Evolutionary conservation across 2,329 filamentous ascomycete species (phyloP).

Genomic region (Boeremia exigua): DNA sequence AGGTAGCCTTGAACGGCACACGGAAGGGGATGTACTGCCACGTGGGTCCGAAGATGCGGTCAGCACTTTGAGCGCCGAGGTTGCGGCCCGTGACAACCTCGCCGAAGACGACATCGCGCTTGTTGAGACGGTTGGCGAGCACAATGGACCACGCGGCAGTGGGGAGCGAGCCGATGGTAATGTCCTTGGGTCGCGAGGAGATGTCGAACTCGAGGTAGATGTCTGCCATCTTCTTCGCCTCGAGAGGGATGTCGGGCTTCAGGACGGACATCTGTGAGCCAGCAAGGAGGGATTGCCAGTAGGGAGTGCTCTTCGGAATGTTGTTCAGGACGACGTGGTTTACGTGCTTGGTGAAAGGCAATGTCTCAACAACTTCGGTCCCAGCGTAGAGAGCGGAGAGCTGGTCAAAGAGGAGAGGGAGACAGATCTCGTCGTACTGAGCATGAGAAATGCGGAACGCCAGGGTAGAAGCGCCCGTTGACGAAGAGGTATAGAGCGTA

Average conservation of each 20-base stretch:
- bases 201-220: conserved; percentile 46
- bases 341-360: conserved; percentile 57
- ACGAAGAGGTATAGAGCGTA: conserved; percentile 63
- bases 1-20: conserved; percentile 59
- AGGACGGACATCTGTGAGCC: conserved; percentile 59
- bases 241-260: conserved; percentile 40
- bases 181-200: conserved; percentile 56
- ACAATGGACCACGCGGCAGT: conserved; percentile 71
- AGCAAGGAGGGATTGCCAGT: conserved; percentile 66
- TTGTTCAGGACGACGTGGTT: conserved; percentile 48
- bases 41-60: conserved; percentile 67
- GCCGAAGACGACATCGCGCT: conserved; percentile 68
- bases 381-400: conserved; percentile 62
- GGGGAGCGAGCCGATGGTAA: conserved; percentile 69
- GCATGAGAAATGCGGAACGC: conserved; percentile 70
- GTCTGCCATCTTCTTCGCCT: conserved; percentile 35
- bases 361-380: conserved; percentile 28
- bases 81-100: conserved; percentile 71
- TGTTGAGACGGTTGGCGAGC: conserved; percentile 61
- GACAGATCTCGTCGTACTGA: conserved; percentile 72
- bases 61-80: conserved; percentile 61
- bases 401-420: conserved; percentile 67
- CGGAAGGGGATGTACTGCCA: conserved; percentile 72
- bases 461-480: conserved; percentile 59
- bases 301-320: conserved; percentile 58